Evolutionary conservation across 2,329 filamentous ascomycete species (phyloP).

Genomic region (Coniochaeta ligniaria): DNA sequence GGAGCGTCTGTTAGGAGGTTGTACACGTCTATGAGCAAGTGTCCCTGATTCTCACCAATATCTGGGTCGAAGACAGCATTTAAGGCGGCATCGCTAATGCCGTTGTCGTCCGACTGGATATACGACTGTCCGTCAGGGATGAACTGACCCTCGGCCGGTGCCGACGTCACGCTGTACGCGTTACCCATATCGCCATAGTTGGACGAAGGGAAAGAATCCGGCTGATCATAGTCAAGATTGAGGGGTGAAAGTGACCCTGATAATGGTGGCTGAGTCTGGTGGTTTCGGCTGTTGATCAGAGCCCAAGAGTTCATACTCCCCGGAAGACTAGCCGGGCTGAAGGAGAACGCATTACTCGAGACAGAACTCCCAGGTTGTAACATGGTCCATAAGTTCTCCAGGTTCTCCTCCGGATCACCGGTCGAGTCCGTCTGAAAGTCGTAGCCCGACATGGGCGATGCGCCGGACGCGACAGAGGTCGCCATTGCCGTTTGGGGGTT

Average conservation of each 20-base stretch:
- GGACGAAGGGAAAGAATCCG: slow-evolving; percentile 22
- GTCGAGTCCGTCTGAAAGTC: slow-evolving; percentile 26
- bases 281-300: slow-evolving; percentile 29
- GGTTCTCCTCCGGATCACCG: slow-evolving; percentile 31
- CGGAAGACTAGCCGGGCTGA: slow-evolving; percentile 36
- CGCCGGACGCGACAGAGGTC: slow-evolving; percentile 30
- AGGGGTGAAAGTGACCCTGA: slow-evolving; percentile 31
- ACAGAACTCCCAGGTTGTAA: slow-evolving; percentile 27
- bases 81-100: neutral
- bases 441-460: slow-evolving; percentile 31
- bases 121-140: neutral
- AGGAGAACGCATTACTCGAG: slow-evolving; percentile 33
- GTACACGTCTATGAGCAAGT: neutral
- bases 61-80: neutral
- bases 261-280: slow-evolving; percentile 17
- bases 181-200: slow-evolving; percentile 17
- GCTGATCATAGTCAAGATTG: slow-evolving; percentile 30
- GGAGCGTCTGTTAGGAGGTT: neutral
- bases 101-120: neutral
- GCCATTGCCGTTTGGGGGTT: neutral
- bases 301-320: slow-evolving; percentile 44
- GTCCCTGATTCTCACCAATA: neutral
- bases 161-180: slow-evolving; percentile 9
- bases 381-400: slow-evolving; percentile 36
- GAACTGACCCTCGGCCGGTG: slow-evolving; percentile 15